Conservation (phyloP, 495 filamentous ascomycete species). For the Stereocaulon alpinum region DNA sequence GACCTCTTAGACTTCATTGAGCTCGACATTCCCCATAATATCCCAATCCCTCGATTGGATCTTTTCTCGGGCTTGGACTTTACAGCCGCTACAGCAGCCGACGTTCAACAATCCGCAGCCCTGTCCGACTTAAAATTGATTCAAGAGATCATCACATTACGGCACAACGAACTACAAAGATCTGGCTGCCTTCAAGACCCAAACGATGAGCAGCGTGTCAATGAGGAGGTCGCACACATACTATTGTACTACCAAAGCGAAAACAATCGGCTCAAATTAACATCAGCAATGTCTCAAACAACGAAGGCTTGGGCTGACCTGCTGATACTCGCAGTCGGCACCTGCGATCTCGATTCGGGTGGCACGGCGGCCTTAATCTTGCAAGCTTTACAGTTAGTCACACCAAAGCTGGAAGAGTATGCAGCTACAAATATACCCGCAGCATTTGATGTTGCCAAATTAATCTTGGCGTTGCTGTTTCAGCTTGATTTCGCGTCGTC, state of each 20-base stretch:
- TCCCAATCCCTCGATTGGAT: slow-evolving; percentile 37
- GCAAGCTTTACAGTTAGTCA: slow-evolving; percentile 70
- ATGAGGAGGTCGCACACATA: slow-evolving; percentile 46
- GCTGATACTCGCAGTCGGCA: slow-evolving; percentile 64
- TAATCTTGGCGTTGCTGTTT: slow-evolving; percentile 66
- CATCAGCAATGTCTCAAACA: slow-evolving; percentile 51
- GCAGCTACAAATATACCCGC: slow-evolving; percentile 52
- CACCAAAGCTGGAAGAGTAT: slow-evolving; percentile 72
- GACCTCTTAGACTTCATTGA: slow-evolving; percentile 90
- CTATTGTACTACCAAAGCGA: slow-evolving; percentile 47
- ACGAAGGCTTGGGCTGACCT: slow-evolving; percentile 75
- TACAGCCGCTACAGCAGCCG: slow-evolving; percentile 43
- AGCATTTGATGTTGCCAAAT: slow-evolving; percentile 61
- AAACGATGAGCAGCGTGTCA: slow-evolving; percentile 45
- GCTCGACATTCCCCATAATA: slow-evolving; percentile 45
- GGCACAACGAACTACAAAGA: slow-evolving; percentile 42
- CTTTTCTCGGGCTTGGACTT: slow-evolving; percentile 55
- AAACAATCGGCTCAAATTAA: slow-evolving; percentile 60
- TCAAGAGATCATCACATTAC: slow-evolving; percentile 51
- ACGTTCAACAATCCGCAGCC: slow-evolving; percentile 35
- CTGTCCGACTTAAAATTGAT: slow-evolving; percentile 47
- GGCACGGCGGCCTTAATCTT: slow-evolving; percentile 65
- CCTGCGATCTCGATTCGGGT: slow-evolving; percentile 59
- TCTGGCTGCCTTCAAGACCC: slow-evolving; percentile 40
- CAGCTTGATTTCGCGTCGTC: slow-evolving; percentile 52